Evolutionary conservation across 2,329 filamentous ascomycete genomes (phyloP), one percentile per base, ranked within the genome.

Genomic region (Sordariomycetes sp.): DNA sequence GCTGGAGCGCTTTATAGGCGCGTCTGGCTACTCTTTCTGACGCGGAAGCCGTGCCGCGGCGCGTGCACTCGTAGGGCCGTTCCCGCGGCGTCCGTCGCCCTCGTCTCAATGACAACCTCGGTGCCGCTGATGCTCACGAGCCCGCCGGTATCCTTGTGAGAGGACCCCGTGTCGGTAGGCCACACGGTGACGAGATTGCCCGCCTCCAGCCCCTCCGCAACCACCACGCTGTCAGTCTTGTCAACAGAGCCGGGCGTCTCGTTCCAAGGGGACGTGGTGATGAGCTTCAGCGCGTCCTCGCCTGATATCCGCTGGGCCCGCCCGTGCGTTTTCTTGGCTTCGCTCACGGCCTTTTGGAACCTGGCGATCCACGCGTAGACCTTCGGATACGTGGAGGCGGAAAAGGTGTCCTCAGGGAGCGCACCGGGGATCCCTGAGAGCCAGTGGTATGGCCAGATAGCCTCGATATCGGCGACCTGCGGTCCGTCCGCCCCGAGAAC

Each of bases 391-490:
- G 69, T 70, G 20, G 67, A 66, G 15, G 71, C 64, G 2, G 77
- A 78, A 60, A 89, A 76, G 7, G 74, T 63, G 22, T 77, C 72
- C 54, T 70, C 59, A 3, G 80, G 77, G 53, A 87, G 72, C 15
- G 78, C 77, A 4, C 77, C 77, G 13, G 76, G 76, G 53, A 87
- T 70, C 12, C 68, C 70, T 2, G 69, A 66, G 1, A 88, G 68
- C 86, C 86, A 90, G 67, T 85, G 77, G 61, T 89, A 76, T 0
- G 79, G 75, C 83, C 82, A 89, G 13, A 86, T 70, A 51, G 78
- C 81, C 69, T 90, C 82, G 59, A 90, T 81, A 66, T 90, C 87
- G 3, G 80, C 83, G 60, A 88, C 66, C 1, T 73, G 76, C 1
- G 82, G 80, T 20, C 67, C 66, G 2, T 74, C 64, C 1, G 75